Evolutionary conservation across 345 rosid species (phyloP), one percentile per base, ranked within the genome.

Genomic region (Citrus sp.): DNA sequence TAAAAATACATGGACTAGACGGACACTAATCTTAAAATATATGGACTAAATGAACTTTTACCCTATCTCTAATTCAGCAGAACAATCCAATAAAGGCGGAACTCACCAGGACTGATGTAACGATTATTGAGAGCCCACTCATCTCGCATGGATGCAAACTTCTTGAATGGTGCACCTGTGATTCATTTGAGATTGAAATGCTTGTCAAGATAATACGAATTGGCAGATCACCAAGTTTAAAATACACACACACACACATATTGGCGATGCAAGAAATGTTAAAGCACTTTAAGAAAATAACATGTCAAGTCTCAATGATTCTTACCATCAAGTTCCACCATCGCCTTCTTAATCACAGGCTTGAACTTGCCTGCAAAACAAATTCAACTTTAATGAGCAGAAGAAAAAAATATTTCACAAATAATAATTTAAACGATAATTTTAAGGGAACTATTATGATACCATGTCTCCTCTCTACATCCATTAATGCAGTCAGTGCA

Each of bases 391-490:
- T 13, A 59, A 38, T 34, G 67, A 79, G n/a, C 58, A 38, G 9
- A 10, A 49, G 10, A 59, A 37, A 32, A 6, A 34, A 28, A 19
- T 3, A 25, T 4, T 32, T 32, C 7, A n/a, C 68, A 65, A 65
- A 32, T 18, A 16, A n/a, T 8, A 59, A n/a, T n/a, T n/a, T n/a
- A n/a, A n/a, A n/a, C n/a, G n/a, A n/a, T n/a, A n/a, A n/a, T 14
- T 67, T 28, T n/a, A 34, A 67, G 76, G 46, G 70, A 73, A 63
- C 13, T 68, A 27, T n/a, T 71, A 46, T 16, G 10, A 28, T 86
- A 93, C 98, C 99, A 73, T 96, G 99, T 87, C 99, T 91, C 89
- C 99, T 94, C 90, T 96, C 99, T 32, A 96, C 99, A 30, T 96
- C 99, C 99, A 94, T 96, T 82, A 96, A 82, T 7, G 98, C 75